A percentile compares a stretch with the other conserved stretches of the same genome.
Conservation (phyloP, 176 grass and related monocot species). For the Eleusine indica region DNA sequence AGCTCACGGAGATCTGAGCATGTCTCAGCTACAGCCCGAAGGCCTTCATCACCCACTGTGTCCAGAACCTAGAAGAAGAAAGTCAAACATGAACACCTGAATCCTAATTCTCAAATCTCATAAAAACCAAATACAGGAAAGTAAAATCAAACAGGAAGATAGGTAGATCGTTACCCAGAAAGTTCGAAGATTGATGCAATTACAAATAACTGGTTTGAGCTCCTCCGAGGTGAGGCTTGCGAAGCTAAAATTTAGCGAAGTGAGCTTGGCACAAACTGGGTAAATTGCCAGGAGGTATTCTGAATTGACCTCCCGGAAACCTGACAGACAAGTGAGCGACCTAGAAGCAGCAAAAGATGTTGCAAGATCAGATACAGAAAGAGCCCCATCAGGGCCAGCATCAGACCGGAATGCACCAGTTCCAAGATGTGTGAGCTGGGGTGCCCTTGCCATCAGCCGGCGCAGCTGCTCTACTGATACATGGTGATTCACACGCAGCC, state of each 20-base stretch:
- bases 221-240: constrained; percentile 60
- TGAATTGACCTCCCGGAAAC: constrained; percentile 66
- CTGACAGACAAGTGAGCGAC: constrained; percentile 79
- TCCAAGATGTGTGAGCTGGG: constrained; percentile 81
- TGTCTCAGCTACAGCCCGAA: constrained; percentile 68
- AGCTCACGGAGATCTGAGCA: constrained; percentile 71
- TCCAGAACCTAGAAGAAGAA: constrained; percentile 69
- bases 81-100: constrained; percentile 21
- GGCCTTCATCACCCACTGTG: constrained; percentile 80
- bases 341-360: constrained; percentile 58
- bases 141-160: background rate
- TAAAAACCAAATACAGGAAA: background rate
- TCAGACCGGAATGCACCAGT: constrained; percentile 77
- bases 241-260: constrained; percentile 87
- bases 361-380: constrained; percentile 54
- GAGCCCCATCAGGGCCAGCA: constrained; percentile 40
- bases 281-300: constrained; percentile 69
- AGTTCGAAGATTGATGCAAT: constrained; percentile 64
- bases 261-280: constrained; percentile 71
- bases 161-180: constrained; percentile 66
- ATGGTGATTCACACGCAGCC: constrained; percentile 75
- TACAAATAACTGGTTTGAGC: constrained; percentile 59
- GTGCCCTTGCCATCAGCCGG: constrained; percentile 73
- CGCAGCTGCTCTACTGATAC: constrained; percentile 71
- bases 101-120: background rate